Percentiles rank a stretch among this genome's conserved stretches.
These are phyloP conservation scores for Glycine latifolia DNA, from an alignment of 306 rosid genomes.

Conservation along the genomic window DNA sequence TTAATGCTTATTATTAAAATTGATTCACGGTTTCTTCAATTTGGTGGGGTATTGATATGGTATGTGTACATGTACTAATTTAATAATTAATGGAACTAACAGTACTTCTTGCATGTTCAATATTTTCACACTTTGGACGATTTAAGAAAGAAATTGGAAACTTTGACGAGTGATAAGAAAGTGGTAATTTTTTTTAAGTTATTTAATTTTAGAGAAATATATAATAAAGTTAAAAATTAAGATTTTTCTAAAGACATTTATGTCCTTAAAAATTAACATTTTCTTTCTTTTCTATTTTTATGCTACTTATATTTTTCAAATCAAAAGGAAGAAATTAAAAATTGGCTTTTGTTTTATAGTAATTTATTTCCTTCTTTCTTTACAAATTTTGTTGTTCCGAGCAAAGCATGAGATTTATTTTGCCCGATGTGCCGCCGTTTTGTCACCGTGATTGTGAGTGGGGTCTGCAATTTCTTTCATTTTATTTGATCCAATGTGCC, in stretches of 20 bases:
- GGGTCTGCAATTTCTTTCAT: conserved; percentile 45
- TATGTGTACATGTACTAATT: no score
- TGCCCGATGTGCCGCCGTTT: conserved; percentile 81
- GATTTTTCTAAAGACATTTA: background rate
- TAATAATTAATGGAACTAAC: no score
- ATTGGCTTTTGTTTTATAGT: background rate
- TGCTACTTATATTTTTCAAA: background rate
- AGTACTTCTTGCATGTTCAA: conserved; percentile 7
- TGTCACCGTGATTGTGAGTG: conserved; percentile 26
- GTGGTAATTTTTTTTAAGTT: no score
- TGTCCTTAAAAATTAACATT: background rate
- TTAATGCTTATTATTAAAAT: background rate
- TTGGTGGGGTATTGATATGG: background rate
- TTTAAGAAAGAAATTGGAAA: background rate
- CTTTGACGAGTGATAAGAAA: no score
- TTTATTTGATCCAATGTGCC: conserved; percentile 79
- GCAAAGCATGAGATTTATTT: background rate
- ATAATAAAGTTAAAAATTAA: background rate
- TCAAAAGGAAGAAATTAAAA: background rate
- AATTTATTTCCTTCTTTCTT: background rate
- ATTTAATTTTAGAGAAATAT: background rate
- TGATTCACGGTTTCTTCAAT: background rate
- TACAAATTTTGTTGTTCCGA: background rate
- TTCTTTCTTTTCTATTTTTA: background rate
- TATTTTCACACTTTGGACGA: background rate